Base-by-base conservation (phyloP, 108 stramenopile species). In the Cylindrotheca closterium region DNA sequence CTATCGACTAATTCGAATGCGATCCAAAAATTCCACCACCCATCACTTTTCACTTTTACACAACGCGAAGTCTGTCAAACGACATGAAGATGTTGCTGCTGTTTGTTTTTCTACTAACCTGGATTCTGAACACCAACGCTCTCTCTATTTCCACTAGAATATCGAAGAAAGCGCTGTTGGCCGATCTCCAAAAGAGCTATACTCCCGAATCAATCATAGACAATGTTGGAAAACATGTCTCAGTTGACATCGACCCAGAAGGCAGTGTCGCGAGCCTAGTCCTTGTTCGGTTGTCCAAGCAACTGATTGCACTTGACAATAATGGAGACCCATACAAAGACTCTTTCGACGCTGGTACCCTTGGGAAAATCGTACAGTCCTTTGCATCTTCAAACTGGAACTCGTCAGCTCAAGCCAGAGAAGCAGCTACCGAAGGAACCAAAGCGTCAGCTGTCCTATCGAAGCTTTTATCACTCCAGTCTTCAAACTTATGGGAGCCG, bases 221-320 rank as follows among this genome's bases (percentile, higher is more conserved):
- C 18, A 58, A 67, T 33, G 62, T 78, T 19, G 77, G 63, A 8
- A 2, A 18, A 0, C 58, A 49, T 3, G 32, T 76, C 19, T 42
- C 47, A 3, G 29, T 45, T 4, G 15, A 63, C 12, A 31, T 30
- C 2, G 75, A 81, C 58, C 71, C 71, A 1, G 12, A 46, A 2
- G 71, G 72, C 19, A 29, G 32, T 8, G 25, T 81, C 2, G 54
- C 80, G 22, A 70, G 73, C 29, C 51, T 69, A n/a, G 34, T 70
- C 37, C 48, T 81, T 3, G 72, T 81, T 0, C 71, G 80, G 12
- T 58, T 81, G 1, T 64, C 75, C 3, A 81, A 81, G 48, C 72
- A 70, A 57, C 32, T 76, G 27, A 66, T 77, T 18, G 19, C 49
- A 30, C 18, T 67, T 30, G 72, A 77, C 31, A 80, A 80, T 51